Base-by-base conservation (phyloP, 2,329 filamentous ascomycete genomes). In the Berkeleyomyces basicola region DNA sequence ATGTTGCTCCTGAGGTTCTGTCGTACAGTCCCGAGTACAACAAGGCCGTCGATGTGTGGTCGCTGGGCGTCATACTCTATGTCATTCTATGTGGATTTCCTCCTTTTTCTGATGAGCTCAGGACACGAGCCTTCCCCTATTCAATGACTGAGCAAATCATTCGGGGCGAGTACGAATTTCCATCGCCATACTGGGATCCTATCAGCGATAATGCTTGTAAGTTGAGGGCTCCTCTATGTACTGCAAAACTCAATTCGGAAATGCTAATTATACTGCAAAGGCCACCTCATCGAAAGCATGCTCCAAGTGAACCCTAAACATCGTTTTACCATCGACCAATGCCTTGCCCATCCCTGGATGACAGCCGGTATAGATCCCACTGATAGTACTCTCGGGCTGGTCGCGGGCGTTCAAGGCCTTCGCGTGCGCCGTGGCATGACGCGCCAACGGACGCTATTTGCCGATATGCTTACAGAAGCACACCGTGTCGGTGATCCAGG, bases 61-160 rank as follows among this genome's bases (percentile, higher is more conserved):
- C 91, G 1, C 79, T 97, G 0, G 93, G 93, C n/a, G 93, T 99
- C 2, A 92, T 99, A 3, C 79, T 99, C 33, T 99, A 97, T 74
- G 97, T 97, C 68, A 96, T 90, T 71, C 81, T 97, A 4, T 97
- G 93, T 71, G 93, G 93, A 43, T 97, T 97, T 70, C 93, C 92
- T 3, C 93, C 93, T 0, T 99, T 99, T 74, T 95, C 90, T 0
- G 93, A 99, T 69, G 93, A 99, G 74, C 82, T 97, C 0, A 88
- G 85, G 74, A 55, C 16, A 4, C 85, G 84, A 0, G 85, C 95
- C 53, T 93, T 91, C 67, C 93, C 93, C 1, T 96, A 89, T 71
- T 89, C 81, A 0, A 78, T 97, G 53, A 87, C 87, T 1, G 86
- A 96, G 68, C 91, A 97, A 75, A 97, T 95, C 74, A 91, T 87